phyloP scores from a whole-genome alignment of 2,329 filamentous ascomycete genomes.

The Acrocalymma vagum region DNA sequence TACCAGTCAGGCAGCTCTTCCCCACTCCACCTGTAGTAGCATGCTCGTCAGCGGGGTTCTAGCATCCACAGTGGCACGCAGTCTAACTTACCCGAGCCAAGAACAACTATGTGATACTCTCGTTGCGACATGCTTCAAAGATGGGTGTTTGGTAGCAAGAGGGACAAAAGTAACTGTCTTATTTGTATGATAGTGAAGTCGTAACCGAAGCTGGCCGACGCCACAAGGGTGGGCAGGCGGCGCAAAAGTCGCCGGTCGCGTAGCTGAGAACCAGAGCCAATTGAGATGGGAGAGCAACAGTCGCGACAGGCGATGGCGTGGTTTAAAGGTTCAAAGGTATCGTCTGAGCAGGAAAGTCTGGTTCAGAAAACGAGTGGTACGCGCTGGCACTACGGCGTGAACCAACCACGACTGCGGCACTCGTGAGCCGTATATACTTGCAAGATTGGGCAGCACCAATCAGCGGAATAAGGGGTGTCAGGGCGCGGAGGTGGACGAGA shows the following conservation, averaged over 20 bases:
- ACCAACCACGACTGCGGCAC: conserved; percentile 38
- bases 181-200: conserved; percentile 21
- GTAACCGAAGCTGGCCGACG: conserved; percentile 24
- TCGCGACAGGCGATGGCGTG: conserved; percentile 24
- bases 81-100: conserved; percentile 48
- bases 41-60: conserved; percentile 32
- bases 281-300: conserved; percentile 14
- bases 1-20: conserved; percentile 92
- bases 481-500: conserved; percentile 19
- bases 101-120: conserved; percentile 54
- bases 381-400: conserved; percentile 27
- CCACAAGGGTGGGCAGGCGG: conserved; percentile 40
- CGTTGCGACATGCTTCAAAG: conserved; percentile 47
- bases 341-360: conserved; percentile 26
- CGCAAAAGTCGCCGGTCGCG: conserved; percentile 32
- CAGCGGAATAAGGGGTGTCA: conserved; percentile 18
- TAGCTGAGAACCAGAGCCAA: conserved; percentile 32
- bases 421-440: conserved; percentile 35
- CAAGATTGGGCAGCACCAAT: conserved; percentile 27
- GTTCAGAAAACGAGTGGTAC: conserved; percentile 29
- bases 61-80: conserved; percentile 19
- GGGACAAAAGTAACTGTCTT: conserved; percentile 25
- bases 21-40: conserved; percentile 77
- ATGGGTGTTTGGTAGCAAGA: conserved; percentile 15
- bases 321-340: conserved; percentile 23